These are phyloP conservation scores for Blastomyces emzantsi DNA, from an alignment of 2,329 filamentous ascomycete genomes.

Conservation along the genomic window DNA sequence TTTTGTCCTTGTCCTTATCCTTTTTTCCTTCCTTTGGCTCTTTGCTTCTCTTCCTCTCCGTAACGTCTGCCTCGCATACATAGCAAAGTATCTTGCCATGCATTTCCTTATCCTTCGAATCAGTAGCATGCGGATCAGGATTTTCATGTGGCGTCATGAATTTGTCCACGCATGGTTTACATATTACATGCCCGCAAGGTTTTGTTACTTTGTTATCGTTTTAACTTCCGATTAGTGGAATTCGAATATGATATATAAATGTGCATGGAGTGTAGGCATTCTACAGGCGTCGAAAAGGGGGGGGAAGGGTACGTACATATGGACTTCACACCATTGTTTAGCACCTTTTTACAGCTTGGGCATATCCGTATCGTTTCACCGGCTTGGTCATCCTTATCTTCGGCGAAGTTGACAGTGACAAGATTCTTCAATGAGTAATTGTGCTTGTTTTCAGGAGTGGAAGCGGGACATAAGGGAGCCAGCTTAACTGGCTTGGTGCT, in stretches of 20 bases:
- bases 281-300: background rate
- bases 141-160: slow-evolving; percentile 59
- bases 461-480: slow-evolving; percentile 67
- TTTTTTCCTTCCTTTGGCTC: slow-evolving; percentile 32
- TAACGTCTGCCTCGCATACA: slow-evolving; percentile 76
- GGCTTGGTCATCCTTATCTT: slow-evolving; percentile 51
- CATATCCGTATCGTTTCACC: slow-evolving; percentile 52
- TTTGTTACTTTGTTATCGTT: slow-evolving; percentile 51
- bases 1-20: slow-evolving; percentile 46
- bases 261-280: background rate
- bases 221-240: background rate
- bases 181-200: slow-evolving; percentile 86
- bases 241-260: background rate
- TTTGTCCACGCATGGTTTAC: slow-evolving; percentile 71
- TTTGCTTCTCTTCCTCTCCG: slow-evolving; percentile 31
- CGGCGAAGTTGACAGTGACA: slow-evolving; percentile 65
- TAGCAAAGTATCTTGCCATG: slow-evolving; percentile 58
- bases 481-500: slow-evolving; percentile 55
- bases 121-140: slow-evolving; percentile 52
- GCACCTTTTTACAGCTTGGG: slow-evolving; percentile 72
- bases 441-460: slow-evolving; percentile 57
- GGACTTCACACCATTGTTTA: slow-evolving; percentile 75
- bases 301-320: slow-evolving; percentile 42
- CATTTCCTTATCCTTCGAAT: slow-evolving; percentile 40
- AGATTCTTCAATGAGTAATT: slow-evolving; percentile 68